Conservation (phyloP, 2,329 filamentous ascomycete genomes). For the Stemphylium lycopersici region DNA sequence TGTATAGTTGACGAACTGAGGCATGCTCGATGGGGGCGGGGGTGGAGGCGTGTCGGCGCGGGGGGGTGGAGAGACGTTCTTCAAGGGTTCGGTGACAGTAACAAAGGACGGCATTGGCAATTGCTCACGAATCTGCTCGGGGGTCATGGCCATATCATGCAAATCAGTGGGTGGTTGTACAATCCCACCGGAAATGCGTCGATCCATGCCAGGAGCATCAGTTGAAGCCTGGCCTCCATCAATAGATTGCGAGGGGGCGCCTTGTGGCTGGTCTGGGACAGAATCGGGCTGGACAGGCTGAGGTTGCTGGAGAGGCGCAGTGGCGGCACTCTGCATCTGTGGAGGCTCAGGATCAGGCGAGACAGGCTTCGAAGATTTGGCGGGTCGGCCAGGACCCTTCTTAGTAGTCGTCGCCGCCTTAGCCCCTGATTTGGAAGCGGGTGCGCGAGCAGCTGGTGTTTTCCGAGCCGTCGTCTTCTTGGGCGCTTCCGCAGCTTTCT, state of each 20-base stretch:
- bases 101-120: conserved; percentile 43
- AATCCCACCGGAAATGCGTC: conserved; percentile 25
- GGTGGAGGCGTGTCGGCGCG: conserved; percentile 48
- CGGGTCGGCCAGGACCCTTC: conserved; percentile 30
- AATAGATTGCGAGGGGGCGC: background rate
- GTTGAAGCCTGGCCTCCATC: background rate
- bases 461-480: conserved; percentile 41
- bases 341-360: conserved; percentile 41
- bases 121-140: conserved; percentile 46
- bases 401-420: conserved; percentile 29
- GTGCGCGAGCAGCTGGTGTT: conserved; percentile 25
- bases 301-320: conserved; percentile 34
- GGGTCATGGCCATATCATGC: conserved; percentile 40
- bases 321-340: conserved; percentile 27
- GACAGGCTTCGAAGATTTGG: conserved; percentile 32
- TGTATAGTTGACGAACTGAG: conserved; percentile 44
- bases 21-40: conserved; percentile 41
- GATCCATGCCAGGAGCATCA: conserved; percentile 7
- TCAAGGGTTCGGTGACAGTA: conserved; percentile 26
- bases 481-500: conserved; percentile 42
- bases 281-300: conserved; percentile 31
- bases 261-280: conserved; percentile 13
- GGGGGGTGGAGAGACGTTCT: conserved; percentile 33
- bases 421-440: conserved; percentile 18
- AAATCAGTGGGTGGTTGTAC: conserved; percentile 39